phyloP scores from a whole-genome alignment of 106 monocot species.

The Acorus calamus region DNA sequence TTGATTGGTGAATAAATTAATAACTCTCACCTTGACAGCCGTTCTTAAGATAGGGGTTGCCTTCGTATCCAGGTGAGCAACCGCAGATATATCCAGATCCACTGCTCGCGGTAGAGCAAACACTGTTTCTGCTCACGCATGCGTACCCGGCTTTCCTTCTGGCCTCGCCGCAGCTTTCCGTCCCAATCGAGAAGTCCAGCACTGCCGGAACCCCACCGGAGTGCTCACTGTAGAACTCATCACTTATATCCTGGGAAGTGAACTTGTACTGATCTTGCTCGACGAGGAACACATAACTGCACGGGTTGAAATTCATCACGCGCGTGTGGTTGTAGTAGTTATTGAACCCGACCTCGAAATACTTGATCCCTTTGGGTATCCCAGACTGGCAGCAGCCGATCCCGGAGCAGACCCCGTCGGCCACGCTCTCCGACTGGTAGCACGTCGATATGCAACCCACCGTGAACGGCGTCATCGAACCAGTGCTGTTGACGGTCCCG shows the following conservation, averaged over 20 bases:
- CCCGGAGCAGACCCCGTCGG: not conserved
- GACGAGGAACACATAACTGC: slow-evolving; percentile 24
- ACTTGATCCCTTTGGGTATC: slow-evolving; percentile 11
- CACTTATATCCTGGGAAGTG: slow-evolving; percentile 3
- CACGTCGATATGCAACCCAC: slow-evolving; percentile 27
- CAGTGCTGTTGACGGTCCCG: slow-evolving; percentile 1
- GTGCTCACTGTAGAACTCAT: slow-evolving; percentile 2
- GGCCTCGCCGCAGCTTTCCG: not conserved
- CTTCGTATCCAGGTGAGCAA: slow-evolving; percentile 14
- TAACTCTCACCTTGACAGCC: not conserved
- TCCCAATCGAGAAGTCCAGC: slow-evolving; percentile 19
- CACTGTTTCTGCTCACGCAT: slow-evolving; percentile 10
- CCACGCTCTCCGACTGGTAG: not conserved
- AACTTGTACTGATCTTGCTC: slow-evolving; percentile 11
- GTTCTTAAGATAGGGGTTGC: too few species aligned
- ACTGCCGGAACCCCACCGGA: slow-evolving; percentile 5
- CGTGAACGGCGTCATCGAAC: slow-evolving; percentile 1
- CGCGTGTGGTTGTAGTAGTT: slow-evolving; percentile 22
- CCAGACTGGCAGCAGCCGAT: slow-evolving; percentile 17
- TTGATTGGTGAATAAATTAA: not conserved
- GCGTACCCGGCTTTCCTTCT: not conserved
- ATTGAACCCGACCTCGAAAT: slow-evolving; percentile 6
- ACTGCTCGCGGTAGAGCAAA: not conserved
- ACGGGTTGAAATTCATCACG: slow-evolving; percentile 8
- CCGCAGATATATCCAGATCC: slow-evolving; percentile 25